Base-by-base conservation (phyloP, 2,329 filamentous ascomycete species). In the Exophiala aquamarina region DNA sequence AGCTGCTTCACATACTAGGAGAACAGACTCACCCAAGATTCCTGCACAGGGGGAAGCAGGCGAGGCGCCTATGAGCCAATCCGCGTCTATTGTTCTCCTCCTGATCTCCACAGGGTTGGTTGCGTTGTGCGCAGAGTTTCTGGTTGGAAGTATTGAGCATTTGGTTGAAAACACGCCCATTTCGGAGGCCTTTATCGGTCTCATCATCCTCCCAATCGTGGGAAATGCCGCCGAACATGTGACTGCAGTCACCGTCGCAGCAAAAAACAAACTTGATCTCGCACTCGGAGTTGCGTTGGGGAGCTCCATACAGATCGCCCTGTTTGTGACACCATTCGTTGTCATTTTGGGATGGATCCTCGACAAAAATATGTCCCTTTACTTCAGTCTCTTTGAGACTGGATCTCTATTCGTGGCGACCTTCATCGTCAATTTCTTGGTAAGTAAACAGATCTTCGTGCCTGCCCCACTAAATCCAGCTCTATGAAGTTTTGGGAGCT, bases 301-400 rank as follows among this genome's bases (percentile, higher is more conserved):
- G n/a, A 81, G 77, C 1, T 80, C 75, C 53, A 81, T 84, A 72
- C 81, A 84, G 61, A 84, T 84, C 58, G 80, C 81, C 0, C 68
- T 84, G 18, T 69, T 84, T 31, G 79, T 84, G 28, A 69, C 83
- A 40, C 82, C 81, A 1, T 61, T 84, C 36, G 72, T 79, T 57
- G 74, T 84, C n/a, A 70, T 84, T 37, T 71, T 84, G 40, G 80
- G 78, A 38, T 84, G 81, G 81, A 75, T 76, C 49, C 70, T 78
- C 49, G 77, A 78, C n/a, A 71, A 78, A 39, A 68, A 73, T 28
- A 83, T 86, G 88, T 87, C 83, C 18, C 77, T 95, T 4, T 84
- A 85, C 65, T 93, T 95, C 64, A 89, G 94, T 63, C 82, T 83
- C 1, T 96, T 96, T 72, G 88, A 95, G 69, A 84, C 95, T 6